Evolutionary conservation across 352 stramenopile genomes (phyloP), one percentile per base, ranked within the genome.

Genomic region (Phytophthora citricola): DNA sequence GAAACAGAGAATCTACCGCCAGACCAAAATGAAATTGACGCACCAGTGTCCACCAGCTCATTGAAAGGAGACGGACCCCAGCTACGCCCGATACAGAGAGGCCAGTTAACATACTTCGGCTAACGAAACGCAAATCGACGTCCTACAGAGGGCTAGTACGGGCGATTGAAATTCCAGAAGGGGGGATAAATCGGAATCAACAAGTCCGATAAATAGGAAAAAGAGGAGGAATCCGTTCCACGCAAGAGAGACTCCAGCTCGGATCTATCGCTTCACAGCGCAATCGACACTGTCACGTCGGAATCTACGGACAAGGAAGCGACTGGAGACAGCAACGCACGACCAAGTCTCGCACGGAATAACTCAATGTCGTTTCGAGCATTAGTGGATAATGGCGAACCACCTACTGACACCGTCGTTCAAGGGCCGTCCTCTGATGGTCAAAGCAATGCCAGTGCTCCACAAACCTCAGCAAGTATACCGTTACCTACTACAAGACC

Each of bases 61-160:
- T 29, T 54, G 20, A 57, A 44, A 36, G 48, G n/a, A 14, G 40
- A 44, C 11, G 53, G 47, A 17, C 34, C 56, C 20, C 41, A 41
- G 7, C 20, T 4, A 57, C 47, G 12, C 7, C n/a, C 40, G 39
- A 59, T 22, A 11, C 36, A 12, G 17, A 8, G 3, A 43, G 15
- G 1, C 0, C 12, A 1, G 24, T 38, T 15, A 59, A 59, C 52
- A 9, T 52, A 0, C 44, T 63, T 8, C 52, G 39, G 46, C 17
- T 71, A 51, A 61, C 29, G 48, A 71, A 67, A 3, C 63, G 56
- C 36, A 71, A 71, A 38, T 71, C 63, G 29, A 31, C 31, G n/a
- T 71, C 56, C 8, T 50, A 51, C 15, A 26, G 34, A 50, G 54
- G 39, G 14, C 8, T 59, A 4, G 14, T 50, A 15, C 54, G 22